Base-by-base conservation (phyloP, 768 basidiomycete species). In the Cubamyces lactineus region DNA sequence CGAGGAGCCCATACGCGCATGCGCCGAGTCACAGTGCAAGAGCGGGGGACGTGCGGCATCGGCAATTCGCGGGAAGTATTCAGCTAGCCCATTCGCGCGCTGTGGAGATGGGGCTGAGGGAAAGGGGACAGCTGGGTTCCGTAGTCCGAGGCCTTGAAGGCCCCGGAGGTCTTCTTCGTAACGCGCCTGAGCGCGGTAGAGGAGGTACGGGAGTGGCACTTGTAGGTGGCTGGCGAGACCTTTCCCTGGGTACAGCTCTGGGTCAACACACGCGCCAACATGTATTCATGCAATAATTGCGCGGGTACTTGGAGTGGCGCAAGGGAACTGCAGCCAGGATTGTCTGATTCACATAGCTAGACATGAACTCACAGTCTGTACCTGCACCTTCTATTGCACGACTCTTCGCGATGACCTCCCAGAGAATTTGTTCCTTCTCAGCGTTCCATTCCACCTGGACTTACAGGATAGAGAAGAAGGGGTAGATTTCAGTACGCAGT, bases 141-240 rank as follows among this genome's bases (percentile, higher is more conserved):
- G 83, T 39, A 89, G 85, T 64, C 54, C 59, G 19, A 65, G 59
- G n/a, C 87, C 88, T 68, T 90, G 87, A 50, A 94, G 71, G 1
- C 89, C 89, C 41, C 89, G 85, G 30, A 94, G 83, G 70, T 92
- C 92, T 73, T 94, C 88, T 71, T 94, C 91, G 58, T 91, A 94
- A 64, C 92, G 82, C 13, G 86, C 87, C 71, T 92, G 89, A 15
- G 91, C 91, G 21, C 92, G 84, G 69, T 92, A 92, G 11, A 94
- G 82, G 28, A 94, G 81, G 72, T 93, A 94, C 0, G 92, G 92
- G 5, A 94, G 75, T 0, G 92, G 92, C 0, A 93, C 91, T 65
- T 88, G 80, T 4, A 94, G 82, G 69, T 91, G 91, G 24, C 84
- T 80, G 3, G 92, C 90, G 13, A 94, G 82, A 34, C 85, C 89